phyloP scores from a whole-genome alignment of 2,329 filamentous ascomycete species.

The Xylaria sp. region DNA sequence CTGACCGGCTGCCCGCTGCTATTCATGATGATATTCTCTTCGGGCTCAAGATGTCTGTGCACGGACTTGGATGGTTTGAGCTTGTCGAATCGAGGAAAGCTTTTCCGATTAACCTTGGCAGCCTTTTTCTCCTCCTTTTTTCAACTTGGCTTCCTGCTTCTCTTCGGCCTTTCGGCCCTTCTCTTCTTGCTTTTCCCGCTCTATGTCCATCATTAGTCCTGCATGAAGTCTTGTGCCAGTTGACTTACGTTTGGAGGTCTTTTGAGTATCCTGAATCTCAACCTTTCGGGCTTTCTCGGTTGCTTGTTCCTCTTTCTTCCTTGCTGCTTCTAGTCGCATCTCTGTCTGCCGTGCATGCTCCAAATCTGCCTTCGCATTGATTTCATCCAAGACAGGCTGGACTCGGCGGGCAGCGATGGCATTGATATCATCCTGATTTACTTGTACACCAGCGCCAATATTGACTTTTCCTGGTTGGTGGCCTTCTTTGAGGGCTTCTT shows the following conservation, averaged over 20 bases:
- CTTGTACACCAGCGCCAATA: slow-evolving; percentile 74
- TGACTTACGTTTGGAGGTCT: slow-evolving; percentile 54
- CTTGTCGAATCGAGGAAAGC: slow-evolving; percentile 46
- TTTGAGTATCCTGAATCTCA: slow-evolving; percentile 49
- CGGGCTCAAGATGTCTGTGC: slow-evolving; percentile 23
- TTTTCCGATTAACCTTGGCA: slow-evolving; percentile 50
- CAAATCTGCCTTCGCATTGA: slow-evolving; percentile 69
- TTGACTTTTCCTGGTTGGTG: slow-evolving; percentile 54
- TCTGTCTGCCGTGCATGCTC: slow-evolving; percentile 63
- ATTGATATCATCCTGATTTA: slow-evolving; percentile 73
- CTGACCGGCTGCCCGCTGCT: slow-evolving; percentile 25
- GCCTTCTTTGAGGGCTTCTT: slow-evolving; percentile 51
- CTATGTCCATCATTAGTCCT: slow-evolving; percentile 30
- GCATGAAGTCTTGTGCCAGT: not conserved
- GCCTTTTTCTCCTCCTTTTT: slow-evolving; percentile 48
- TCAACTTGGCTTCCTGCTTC: slow-evolving; percentile 36
- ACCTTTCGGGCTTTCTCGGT: slow-evolving; percentile 45
- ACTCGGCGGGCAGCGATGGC: slow-evolving; percentile 71
- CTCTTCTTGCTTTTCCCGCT: slow-evolving; percentile 45
- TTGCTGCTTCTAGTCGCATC: slow-evolving; percentile 57
- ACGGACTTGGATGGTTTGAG: slow-evolving; percentile 40
- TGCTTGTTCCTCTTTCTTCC: slow-evolving; percentile 54
- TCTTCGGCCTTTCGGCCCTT: slow-evolving; percentile 45
- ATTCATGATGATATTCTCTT: slow-evolving; percentile 20
- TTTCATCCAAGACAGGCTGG: slow-evolving; percentile 79